These are phyloP conservation scores for Plasmodium sp. DNA, from an alignment of 169 alveolate genomes.

Conservation along the genomic window DNA sequence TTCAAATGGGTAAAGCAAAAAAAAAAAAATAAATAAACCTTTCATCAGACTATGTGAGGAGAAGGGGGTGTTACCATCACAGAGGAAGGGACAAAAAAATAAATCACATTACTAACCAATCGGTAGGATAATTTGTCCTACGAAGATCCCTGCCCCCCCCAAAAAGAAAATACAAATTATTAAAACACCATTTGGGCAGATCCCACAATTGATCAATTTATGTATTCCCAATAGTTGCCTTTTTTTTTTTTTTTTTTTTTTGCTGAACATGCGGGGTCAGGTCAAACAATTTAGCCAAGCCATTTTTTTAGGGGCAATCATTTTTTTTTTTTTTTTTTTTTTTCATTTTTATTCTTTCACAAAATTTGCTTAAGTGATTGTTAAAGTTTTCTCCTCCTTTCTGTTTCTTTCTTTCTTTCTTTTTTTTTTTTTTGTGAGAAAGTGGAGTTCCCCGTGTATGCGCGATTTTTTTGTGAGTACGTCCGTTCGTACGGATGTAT, in stretches of 20 bases:
- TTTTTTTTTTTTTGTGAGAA: not conserved
- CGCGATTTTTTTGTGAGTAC: not conserved
- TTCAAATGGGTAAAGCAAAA: not conserved
- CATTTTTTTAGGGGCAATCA: not conserved
- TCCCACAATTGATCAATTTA: not conserved
- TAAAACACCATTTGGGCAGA: not conserved
- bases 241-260: not conserved
- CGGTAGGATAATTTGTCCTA: not conserved
- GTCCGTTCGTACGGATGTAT: not conserved
- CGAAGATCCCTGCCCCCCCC: not conserved
- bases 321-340: constrained; percentile 5
- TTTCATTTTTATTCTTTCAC: not conserved
- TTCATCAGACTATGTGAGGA: not conserved
- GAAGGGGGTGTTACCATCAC: not conserved
- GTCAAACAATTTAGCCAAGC: not conserved
- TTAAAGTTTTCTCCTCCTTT: not conserved
- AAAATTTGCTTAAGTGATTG: not conserved
- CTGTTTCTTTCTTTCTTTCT: not conserved
- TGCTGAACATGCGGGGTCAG: not conserved
- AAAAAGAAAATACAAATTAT: not conserved
- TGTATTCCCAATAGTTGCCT: not conserved
- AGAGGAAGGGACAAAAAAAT: not conserved
- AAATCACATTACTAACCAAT: not conserved
- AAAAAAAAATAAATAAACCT: not conserved
- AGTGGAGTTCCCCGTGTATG: not conserved